Evolutionary conservation across 257 asterid genomes (phyloP).

Genomic region (Rauvolfia tetraphylla): DNA sequence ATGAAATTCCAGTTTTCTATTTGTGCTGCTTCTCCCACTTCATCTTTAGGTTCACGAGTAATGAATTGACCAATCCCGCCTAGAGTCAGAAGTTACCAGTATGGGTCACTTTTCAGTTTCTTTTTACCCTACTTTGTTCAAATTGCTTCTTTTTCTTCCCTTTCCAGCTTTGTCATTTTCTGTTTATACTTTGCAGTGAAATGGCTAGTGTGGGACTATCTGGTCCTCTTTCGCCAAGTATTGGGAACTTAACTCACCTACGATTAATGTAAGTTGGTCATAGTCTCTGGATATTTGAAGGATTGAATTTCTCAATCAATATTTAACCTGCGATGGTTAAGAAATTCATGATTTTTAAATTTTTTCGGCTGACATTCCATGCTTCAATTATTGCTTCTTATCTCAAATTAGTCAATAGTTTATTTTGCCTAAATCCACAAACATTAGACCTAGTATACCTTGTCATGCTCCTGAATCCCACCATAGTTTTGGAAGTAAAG

Average conservation of each 20-base stretch:
- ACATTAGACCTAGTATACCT: not conserved
- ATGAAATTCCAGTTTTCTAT: not conserved
- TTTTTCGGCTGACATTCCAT: not conserved
- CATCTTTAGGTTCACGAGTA: not conserved
- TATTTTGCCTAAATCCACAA: not conserved
- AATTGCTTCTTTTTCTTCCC: constrained; percentile 6
- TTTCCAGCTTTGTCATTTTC: not conserved
- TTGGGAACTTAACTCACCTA: constrained; percentile 78
- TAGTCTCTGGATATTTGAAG: not conserved
- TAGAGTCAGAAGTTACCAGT: not conserved
- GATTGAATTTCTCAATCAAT: not conserved
- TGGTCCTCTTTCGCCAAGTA: constrained; percentile 72
- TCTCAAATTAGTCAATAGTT: not conserved
- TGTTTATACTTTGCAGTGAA: constrained; percentile 48
- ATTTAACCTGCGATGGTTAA: not conserved
- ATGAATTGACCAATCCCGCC: not conserved
- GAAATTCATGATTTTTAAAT: not conserved
- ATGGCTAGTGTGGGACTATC: constrained; percentile 77
- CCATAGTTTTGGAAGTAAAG: not conserved
- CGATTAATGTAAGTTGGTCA: constrained; percentile 58
- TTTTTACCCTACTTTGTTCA: not conserved
- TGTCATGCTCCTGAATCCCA: not conserved
- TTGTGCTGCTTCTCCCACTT: not conserved
- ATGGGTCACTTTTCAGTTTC: constrained; percentile 4
- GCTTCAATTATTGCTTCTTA: not conserved